Evolutionary conservation across 2,329 filamentous ascomycete genomes (phyloP), one percentile per base, ranked within the genome.

Genomic region (Talaromyces sp.): DNA sequence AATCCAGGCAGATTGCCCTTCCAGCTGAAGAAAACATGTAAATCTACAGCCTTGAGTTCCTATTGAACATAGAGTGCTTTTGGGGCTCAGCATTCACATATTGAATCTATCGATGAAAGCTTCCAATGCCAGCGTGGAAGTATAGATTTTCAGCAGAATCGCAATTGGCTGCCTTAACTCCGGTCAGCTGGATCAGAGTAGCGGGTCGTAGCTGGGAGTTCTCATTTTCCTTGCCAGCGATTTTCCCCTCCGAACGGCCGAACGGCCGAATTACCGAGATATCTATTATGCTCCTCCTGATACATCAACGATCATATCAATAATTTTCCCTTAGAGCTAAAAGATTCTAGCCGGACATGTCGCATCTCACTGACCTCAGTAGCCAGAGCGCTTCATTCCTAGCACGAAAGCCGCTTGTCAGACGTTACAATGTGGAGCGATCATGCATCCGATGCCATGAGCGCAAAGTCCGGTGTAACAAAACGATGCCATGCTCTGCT

Each of bases 401-500:
- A 7, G 16, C 50, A 33, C 50, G 9, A 31, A 21, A 9, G 31
- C 50, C 50, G n/a, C n/a, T 54, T 33, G 28, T 54, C 50, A 16
- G 50, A 35, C 31, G 50, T n/a, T 54, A 54, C 50, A 54, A 54
- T 54, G 50, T 54, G 21, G 50, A 54, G 31, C 69, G 70, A 23
- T 72, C 71, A 33, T 73, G 71, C 52, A 57, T 73, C 31, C 68
- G 70, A 37, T 73, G 71, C 62, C 71, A 73, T 35, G 67, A 69
- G 54, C 68, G 71, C 42, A 73, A 73, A 44, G 68, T 73, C 33
- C 66, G 67, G 9, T 73, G 71, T 50, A 68, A 73, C 60, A 71
- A 66, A 44, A 58, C 39, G 4, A 28, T 57, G 4, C 71, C 71
- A 48, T 73, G 71, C 58, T 60, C 55, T 40, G 66, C 66, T 39